Percentiles rank a stretch among this genome's conserved stretches.
These are phyloP conservation scores for Sanghuangporus sanghuang DNA, from an alignment of 1,284 basidiomycete genomes.

Conservation along the genomic window DNA sequence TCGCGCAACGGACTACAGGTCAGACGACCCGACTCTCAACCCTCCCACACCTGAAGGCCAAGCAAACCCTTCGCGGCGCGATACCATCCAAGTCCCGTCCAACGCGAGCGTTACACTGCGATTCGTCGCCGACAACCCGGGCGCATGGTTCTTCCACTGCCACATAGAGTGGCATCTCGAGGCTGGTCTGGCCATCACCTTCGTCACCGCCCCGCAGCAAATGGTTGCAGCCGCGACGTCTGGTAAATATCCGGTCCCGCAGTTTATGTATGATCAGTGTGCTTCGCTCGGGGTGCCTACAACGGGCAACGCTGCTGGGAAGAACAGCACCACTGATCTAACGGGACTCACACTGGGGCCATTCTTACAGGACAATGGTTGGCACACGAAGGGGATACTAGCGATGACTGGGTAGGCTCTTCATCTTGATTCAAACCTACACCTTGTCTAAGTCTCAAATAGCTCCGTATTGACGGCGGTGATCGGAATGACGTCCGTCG, in stretches of 20 bases:
- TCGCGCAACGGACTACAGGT: conserved; percentile 69
- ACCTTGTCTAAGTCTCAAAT: background rate
- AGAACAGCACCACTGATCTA: conserved; percentile 58
- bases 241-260: conserved; percentile 37
- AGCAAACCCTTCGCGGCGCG: conserved; percentile 81
- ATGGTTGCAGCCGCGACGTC: conserved; percentile 26
- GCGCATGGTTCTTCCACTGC: conserved; percentile 80
- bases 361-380: conserved; percentile 68
- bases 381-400: conserved; percentile 74
- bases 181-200: conserved; percentile 70
- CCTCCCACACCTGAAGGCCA: conserved; percentile 75
- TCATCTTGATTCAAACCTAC: background rate
- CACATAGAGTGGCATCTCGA: conserved; percentile 83
- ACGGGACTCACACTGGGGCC: conserved; percentile 60
- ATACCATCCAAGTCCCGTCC: conserved; percentile 66
- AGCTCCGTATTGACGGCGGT: conserved; percentile 79
- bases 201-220: conserved; percentile 76
- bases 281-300: conserved; percentile 48
- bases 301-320: conserved; percentile 79
- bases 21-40: conserved; percentile 74
- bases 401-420: conserved; percentile 64
- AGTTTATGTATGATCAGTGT: conserved; percentile 68
- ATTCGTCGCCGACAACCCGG: conserved; percentile 76
- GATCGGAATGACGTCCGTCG: conserved; percentile 73
- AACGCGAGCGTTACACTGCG: conserved; percentile 61